Percentiles rank a stretch among this genome's conserved stretches.
phyloP scores from a whole-genome alignment of 2,329 filamentous ascomycete genomes.

The Ophiostoma tasmaniense region DNA sequence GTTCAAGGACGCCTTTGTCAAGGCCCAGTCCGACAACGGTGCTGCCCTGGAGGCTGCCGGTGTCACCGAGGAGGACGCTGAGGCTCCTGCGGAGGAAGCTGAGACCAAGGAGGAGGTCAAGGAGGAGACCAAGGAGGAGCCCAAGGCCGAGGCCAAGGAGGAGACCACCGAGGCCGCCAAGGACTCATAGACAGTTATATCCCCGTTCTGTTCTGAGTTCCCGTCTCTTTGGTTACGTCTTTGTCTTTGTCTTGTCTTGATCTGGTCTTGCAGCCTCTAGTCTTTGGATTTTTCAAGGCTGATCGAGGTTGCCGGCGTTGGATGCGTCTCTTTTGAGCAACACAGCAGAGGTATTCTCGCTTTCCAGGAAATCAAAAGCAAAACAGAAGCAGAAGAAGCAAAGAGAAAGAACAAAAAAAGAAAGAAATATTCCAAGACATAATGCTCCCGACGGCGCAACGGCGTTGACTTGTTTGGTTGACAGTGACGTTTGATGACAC shows the following conservation, averaged over 20 bases:
- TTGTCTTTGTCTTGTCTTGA: too few relatives aligned
- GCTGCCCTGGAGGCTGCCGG: constrained; percentile 55
- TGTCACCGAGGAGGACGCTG: constrained; percentile 16
- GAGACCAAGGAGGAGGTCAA: constrained; percentile 26
- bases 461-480: not conserved
- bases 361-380: not conserved
- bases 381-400: not conserved
- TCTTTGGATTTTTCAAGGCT: not conserved
- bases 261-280: not conserved
- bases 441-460: not conserved
- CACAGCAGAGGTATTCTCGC: not conserved
- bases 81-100: constrained; percentile 22
- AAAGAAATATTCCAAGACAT: not conserved
- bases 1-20: constrained; percentile 96
- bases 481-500: not conserved
- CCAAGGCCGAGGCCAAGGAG: constrained; percentile 23
- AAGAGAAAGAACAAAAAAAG: constrained; percentile 7
- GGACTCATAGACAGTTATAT: constrained; percentile 10
- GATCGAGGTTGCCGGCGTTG: too few relatives aligned
- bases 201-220: not conserved
- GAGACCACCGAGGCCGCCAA: constrained; percentile 14
- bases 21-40: constrained; percentile 95
- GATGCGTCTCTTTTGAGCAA: not conserved
- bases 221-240: not conserved
- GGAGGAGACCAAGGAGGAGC: constrained; percentile 23